phyloP scores from a whole-genome alignment of 257 asterid genomes.

The Solanum gracilifrons region DNA sequence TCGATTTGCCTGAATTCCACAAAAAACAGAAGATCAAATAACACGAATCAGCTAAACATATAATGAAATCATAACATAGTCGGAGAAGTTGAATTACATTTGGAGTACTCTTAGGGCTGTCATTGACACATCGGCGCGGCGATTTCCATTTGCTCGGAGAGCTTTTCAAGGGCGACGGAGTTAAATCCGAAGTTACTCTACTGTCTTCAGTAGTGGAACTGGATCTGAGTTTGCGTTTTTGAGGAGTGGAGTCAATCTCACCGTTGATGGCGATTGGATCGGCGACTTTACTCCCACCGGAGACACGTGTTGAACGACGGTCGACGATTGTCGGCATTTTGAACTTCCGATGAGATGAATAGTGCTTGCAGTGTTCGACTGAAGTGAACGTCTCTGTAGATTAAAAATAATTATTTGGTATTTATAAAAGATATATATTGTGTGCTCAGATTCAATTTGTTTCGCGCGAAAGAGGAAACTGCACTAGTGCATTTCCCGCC shows the following conservation, averaged over 20 bases:
- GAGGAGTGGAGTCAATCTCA: slow-evolving; percentile 26
- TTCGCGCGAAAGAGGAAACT: slow-evolving; percentile 24
- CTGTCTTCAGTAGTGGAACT: background rate
- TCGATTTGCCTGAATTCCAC: slow-evolving; percentile 30
- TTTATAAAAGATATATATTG: background rate
- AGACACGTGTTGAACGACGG: slow-evolving; percentile 18
- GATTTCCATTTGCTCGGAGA: slow-evolving; percentile 44
- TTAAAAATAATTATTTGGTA: background rate
- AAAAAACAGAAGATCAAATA: background rate
- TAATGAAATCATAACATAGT: background rate
- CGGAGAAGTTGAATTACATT: slow-evolving; percentile 21
- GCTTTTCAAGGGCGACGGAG: slow-evolving; percentile 19
- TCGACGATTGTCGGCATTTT: slow-evolving; percentile 50
- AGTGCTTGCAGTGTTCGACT: background rate
- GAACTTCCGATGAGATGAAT: background rate
- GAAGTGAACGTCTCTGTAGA: background rate
- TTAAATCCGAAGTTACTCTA: slow-evolving; percentile 6
- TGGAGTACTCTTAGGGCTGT: slow-evolving; percentile 33
- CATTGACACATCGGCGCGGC: slow-evolving; percentile 36
- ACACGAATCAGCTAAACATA: background rate
- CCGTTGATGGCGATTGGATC: slow-evolving; percentile 4
- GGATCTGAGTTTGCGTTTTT: slow-evolving; percentile 49
- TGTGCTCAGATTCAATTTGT: background rate
- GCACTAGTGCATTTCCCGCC: slow-evolving; percentile 21
- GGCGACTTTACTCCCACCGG: background rate